Conservation (phyloP, 1,139 yeast genomes). For the Pichia norvegensis region DNA sequence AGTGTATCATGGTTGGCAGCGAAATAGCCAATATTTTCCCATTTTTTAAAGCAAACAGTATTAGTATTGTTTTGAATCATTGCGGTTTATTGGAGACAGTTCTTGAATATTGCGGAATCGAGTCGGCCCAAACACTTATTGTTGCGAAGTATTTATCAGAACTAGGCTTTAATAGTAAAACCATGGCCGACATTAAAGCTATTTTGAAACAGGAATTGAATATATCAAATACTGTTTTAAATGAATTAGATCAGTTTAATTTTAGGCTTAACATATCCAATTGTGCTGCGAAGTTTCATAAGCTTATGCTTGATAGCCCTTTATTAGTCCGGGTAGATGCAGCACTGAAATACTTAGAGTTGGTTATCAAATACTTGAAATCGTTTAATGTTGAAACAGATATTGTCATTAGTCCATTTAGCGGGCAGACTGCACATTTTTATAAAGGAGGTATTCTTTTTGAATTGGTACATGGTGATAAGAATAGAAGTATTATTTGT, state of each 20-base stretch:
- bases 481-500: slow-evolving; percentile 48
- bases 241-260: slow-evolving; percentile 74
- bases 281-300: slow-evolving; percentile 55
- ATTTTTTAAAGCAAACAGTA: slow-evolving; percentile 48
- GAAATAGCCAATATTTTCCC: slow-evolving; percentile 62
- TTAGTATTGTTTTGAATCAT: slow-evolving; percentile 65
- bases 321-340: slow-evolving; percentile 52
- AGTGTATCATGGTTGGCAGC: slow-evolving; percentile 71
- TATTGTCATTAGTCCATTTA: slow-evolving; percentile 57
- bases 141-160: slow-evolving; percentile 70
- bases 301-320: slow-evolving; percentile 71
- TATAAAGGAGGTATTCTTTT: slow-evolving; percentile 82
- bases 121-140: slow-evolving; percentile 57
- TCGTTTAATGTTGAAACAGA: slow-evolving; percentile 45
- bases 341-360: slow-evolving; percentile 51
- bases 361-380: slow-evolving; percentile 47
- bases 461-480: slow-evolving; percentile 54
- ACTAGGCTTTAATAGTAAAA: slow-evolving; percentile 58
- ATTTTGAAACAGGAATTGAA: slow-evolving; percentile 63
- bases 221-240: slow-evolving; percentile 72
- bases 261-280: slow-evolving; percentile 60
- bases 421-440: slow-evolving; percentile 73
- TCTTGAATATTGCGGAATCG: slow-evolving; percentile 70
- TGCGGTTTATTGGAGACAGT: slow-evolving; percentile 68
- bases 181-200: slow-evolving; percentile 55